Base-by-base conservation (phyloP, 306 rosid genomes). In the Dryas octopetala region DNA sequence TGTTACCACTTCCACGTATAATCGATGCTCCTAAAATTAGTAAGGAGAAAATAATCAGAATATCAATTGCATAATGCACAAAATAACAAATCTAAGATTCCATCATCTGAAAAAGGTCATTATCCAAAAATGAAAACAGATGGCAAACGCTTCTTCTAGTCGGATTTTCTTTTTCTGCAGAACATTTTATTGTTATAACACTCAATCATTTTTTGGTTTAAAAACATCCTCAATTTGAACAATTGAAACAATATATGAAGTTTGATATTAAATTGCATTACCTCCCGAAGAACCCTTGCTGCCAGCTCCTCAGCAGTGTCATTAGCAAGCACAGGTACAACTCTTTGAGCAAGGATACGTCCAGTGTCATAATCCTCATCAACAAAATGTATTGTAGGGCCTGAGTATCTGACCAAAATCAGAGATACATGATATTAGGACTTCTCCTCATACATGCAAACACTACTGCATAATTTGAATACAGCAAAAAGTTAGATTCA, bases 291-390 rank as follows among this genome's bases (percentile, higher is more conserved):
- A 79, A 95, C 96, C 83, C 96, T 90, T 44, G 95, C 86, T 69
- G 97, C 96, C 78, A 95, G 70, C 45, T 90, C 89, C 80, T 88
- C 86, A 15, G 91, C 89, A 38, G 95, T 82, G 78, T 95, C 98
- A 57, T 80, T 68, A 60, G 91, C 88, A 70, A 82, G 91, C 81
- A 95, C 96, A 52, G 90, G 95, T 61, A 91, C 93, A 60, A 89
- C 96, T 54, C 88, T 83, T 68, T 95, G 98, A 43, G 97, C 98
- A 55, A 95, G 91, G 77, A 89, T 91, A 19, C 88, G 90, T 47
- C 98, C 98, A 0, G 96, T 95, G 82, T 91, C 98, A 9, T 86
- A 95, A 76, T 90, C 89, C 71, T 95, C 98, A 16, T 95, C 98
- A 0, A 95, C 98, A 71, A 87, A 86, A 88, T 91, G 98, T 78